Evolutionary conservation across 176 grass and related monocot species (phyloP).

Genomic region (Triticum dicoccoides): DNA sequence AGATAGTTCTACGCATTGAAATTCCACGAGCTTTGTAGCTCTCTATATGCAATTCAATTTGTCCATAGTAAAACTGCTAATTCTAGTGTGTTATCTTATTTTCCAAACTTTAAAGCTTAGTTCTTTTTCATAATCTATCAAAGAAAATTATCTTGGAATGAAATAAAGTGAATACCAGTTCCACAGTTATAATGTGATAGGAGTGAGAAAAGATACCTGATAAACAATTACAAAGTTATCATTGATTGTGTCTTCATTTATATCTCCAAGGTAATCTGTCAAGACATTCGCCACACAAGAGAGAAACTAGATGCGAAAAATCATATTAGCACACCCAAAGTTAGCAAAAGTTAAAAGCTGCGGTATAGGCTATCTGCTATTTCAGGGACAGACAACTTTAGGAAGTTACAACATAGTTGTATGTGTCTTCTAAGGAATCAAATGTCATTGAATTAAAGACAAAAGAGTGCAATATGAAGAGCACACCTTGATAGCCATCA

Average conservation of each 20-base stretch:
- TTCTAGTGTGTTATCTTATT: not conserved
- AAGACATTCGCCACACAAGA: slow-evolving; percentile 74
- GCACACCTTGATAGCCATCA: slow-evolving; percentile 74
- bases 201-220: slow-evolving; percentile 46
- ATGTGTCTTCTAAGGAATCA: not conserved
- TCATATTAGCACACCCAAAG: slow-evolving; percentile 8
- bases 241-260: slow-evolving; percentile 87
- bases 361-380: not conserved
- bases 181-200: too few relatives aligned
- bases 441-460: not conserved
- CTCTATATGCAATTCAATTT: not conserved
- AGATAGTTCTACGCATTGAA: not conserved
- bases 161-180: not conserved
- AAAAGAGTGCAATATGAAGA: not conserved
- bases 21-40: not conserved
- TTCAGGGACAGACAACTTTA: not conserved
- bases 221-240: slow-evolving; percentile 98
- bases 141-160: not conserved
- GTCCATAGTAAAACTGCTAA: not conserved
- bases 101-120: not conserved
- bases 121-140: not conserved
- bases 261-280: slow-evolving; percentile 70
- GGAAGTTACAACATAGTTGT: not conserved
- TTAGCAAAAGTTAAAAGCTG: not conserved
- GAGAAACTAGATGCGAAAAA: slow-evolving; percentile 58